Evolutionary conservation across 768 basidiomycete species (phyloP), one percentile per base, ranked within the genome.

Genomic region (Sporobolomyces pararoseus): DNA sequence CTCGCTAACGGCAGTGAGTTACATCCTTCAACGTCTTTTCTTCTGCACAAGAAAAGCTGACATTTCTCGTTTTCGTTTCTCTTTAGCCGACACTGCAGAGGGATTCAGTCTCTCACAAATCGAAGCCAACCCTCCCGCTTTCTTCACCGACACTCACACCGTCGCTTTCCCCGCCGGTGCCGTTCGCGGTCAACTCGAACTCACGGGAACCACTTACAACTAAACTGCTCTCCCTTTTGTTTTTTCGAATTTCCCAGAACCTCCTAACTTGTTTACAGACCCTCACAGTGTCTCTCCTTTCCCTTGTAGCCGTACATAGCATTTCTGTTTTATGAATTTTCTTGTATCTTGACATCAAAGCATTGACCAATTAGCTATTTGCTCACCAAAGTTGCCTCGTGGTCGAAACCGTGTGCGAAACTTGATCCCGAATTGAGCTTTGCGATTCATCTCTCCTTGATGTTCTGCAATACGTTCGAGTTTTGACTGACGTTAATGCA

Each of bases 131-230:
- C 77, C 78, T 16, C 55, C 74, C 13, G 77, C 58, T 9, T 79
- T 80, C 78, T 78, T 79, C 70, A 76, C 79, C 63, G 79, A 79
- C 61, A 73, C 73, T 9, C 79, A 80, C 76, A 80, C 78, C 27
- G 72, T 63, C 51, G 61, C 66, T 46, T 80, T 75, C 75, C 34
- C 75, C 25, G 78, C 79, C 16, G 79, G 79, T 25, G 79, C 79
- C 31, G 76, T 80, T 66, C 74, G 79, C 27, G 79, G 79, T 42
- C 79, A 79, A 66, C 53, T 54, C 53, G 53, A 54, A 54, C 34
- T 54, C 32, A 12, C 53, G 14, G 31, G 31, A 35, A 34, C 53
- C 6, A 54, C 53, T 32, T 54, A 54, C 53, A 54, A 54, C 53
- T 54, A 54, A 14, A 34, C 14, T 21, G 21, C 21, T 47, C 21